Percentiles rank a stretch among this genome's conserved stretches.
phyloP scores from a whole-genome alignment of 257 asterid genomes.

The Solanum dulcamara region DNA sequence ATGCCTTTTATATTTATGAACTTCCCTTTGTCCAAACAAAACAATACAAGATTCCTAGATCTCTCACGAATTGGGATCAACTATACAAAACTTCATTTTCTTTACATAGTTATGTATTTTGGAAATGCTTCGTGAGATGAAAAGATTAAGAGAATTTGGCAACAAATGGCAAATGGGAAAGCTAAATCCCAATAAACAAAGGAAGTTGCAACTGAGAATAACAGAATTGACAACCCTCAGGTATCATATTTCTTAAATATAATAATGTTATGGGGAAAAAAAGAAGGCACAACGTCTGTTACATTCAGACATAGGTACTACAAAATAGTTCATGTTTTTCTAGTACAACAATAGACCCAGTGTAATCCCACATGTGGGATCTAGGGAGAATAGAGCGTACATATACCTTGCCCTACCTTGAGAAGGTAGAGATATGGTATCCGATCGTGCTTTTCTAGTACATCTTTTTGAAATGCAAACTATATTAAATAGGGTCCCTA shows the following conservation, averaged over 20 bases:
- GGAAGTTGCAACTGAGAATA: no score
- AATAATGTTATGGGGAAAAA: neutral
- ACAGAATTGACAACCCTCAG: no score
- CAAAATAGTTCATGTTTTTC: neutral
- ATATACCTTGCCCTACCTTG: neutral
- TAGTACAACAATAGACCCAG: neutral
- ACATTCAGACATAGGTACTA: neutral
- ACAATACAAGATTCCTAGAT: neutral
- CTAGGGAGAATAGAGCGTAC: neutral
- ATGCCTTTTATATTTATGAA: no score
- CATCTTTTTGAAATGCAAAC: neutral
- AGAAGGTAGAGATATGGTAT: neutral
- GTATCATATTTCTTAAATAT: neutral
- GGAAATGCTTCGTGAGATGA: no score
- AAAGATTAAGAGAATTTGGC: no score
- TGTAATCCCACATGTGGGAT: neutral
- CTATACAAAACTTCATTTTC: neutral
- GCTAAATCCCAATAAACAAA: no score
- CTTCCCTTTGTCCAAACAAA: neutral
- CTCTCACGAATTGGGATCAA: neutral
- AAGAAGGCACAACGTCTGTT: neutral
- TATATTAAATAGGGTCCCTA: neutral
- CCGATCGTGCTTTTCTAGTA: neutral
- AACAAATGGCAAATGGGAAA: no score
- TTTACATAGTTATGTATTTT: no score